Evolutionary conservation across 495 filamentous ascomycete genomes (phyloP).

Genomic region (Xylaria castorea): DNA sequence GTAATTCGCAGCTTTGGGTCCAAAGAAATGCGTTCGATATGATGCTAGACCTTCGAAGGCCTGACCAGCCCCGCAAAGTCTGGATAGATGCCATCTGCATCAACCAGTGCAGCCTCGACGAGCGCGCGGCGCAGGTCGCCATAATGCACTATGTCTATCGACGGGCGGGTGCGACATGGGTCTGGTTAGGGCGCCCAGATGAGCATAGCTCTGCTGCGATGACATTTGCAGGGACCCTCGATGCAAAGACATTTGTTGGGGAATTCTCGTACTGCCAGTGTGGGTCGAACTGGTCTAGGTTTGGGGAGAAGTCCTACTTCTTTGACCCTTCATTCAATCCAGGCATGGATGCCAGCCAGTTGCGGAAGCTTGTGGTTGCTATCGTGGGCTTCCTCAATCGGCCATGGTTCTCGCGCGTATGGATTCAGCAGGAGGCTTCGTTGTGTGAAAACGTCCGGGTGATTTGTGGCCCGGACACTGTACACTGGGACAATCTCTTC

Average conservation of each 20-base stretch:
- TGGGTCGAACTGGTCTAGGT: conserved; percentile 14
- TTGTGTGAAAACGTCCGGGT: conserved; percentile 25
- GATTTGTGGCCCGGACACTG: conserved; percentile 27
- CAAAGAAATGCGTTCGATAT: conserved; percentile 34
- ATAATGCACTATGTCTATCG: conserved; percentile 36
- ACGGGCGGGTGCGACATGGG: conserved; percentile 21
- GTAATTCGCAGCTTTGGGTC: conserved; percentile 18
- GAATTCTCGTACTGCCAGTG: conserved; percentile 22
- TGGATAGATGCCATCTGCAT: conserved; percentile 37
- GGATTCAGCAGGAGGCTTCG: conserved; percentile 38
- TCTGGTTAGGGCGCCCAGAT: conserved; percentile 32
- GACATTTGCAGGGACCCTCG: conserved; percentile 26
- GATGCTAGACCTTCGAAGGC: conserved; percentile 26
- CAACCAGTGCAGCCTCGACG: conserved; percentile 31
- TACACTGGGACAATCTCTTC: conserved; percentile 31
- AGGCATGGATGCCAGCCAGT: background rate
- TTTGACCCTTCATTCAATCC: conserved; percentile 22
- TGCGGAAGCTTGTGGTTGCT: conserved; percentile 19
- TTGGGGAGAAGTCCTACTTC: conserved; percentile 29
- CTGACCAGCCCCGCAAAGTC: conserved; percentile 25
- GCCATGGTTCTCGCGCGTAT: conserved; percentile 35
- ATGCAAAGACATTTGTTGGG: conserved; percentile 4
- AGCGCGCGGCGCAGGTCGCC: conserved; percentile 31
- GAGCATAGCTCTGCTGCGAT: conserved; percentile 24
- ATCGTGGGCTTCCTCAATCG: conserved; percentile 32